These are phyloP conservation scores for Xylariaceae sp. DNA, from an alignment of 2,329 filamentous ascomycete genomes.

Conservation along the genomic window DNA sequence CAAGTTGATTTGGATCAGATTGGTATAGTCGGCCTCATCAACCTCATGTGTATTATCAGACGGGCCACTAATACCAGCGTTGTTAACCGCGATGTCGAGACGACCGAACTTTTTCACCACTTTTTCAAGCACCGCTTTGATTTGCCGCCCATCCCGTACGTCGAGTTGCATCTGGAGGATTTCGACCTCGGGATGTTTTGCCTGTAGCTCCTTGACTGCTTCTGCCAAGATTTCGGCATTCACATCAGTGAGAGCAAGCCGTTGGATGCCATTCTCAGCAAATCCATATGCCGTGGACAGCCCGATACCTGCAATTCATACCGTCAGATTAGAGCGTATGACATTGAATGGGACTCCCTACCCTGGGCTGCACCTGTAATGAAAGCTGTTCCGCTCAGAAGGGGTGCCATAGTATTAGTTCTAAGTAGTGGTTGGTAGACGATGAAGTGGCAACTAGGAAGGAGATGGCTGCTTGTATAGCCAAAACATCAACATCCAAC, in stretches of 20 bases:
- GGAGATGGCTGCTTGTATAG: neutral
- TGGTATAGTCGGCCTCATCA: conserved; percentile 50
- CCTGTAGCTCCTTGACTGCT: conserved; percentile 39
- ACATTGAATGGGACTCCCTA: conserved; percentile 21
- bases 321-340: neutral
- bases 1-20: conserved; percentile 55
- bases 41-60: conserved; percentile 47
- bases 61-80: conserved; percentile 53
- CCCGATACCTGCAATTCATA: conserved; percentile 48
- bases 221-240: conserved; percentile 39
- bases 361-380: conserved; percentile 49
- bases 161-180: conserved; percentile 48
- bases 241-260: conserved; percentile 51
- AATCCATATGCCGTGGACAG: conserved; percentile 47
- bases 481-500: neutral
- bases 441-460: neutral
- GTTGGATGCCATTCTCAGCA: conserved; percentile 45
- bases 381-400: conserved; percentile 38
- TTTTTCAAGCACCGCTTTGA: conserved; percentile 47
- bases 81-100: conserved; percentile 59
- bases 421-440: neutral
- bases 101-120: conserved; percentile 47
- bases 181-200: conserved; percentile 42
- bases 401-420: neutral
- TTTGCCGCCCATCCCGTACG: conserved; percentile 46